These are phyloP conservation scores for Hymenoscyphus occultus DNA, from an alignment of 2,329 filamentous ascomycete genomes.

Conservation along the genomic window DNA sequence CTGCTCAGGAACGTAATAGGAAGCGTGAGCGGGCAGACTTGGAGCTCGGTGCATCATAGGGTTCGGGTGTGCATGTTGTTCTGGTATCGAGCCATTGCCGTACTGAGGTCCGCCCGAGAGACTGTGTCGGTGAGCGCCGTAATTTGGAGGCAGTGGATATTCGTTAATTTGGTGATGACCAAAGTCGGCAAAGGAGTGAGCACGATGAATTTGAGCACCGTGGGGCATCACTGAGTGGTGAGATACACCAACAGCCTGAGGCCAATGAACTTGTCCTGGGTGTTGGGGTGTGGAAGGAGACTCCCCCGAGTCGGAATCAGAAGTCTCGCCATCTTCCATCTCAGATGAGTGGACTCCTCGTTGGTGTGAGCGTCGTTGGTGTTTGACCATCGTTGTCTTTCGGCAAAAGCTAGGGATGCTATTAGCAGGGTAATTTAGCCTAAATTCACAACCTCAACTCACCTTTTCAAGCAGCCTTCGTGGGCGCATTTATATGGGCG, in stretches of 20 bases:
- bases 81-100: slow-evolving; percentile 42
- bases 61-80: slow-evolving; percentile 39
- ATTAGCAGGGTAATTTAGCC: slow-evolving; percentile 22
- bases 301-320: slow-evolving; percentile 45
- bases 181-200: slow-evolving; percentile 55
- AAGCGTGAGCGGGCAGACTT: slow-evolving; percentile 32
- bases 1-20: slow-evolving; percentile 57
- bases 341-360: slow-evolving; percentile 55
- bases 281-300: slow-evolving; percentile 58
- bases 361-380: slow-evolving; percentile 60
- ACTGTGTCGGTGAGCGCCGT: slow-evolving; percentile 46
- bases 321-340: slow-evolving; percentile 37
- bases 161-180: slow-evolving; percentile 44
- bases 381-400: slow-evolving; percentile 70
- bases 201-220: slow-evolving; percentile 42
- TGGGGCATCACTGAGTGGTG: slow-evolving; percentile 36
- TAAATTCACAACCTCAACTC: slow-evolving; percentile 17
- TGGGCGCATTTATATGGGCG: slow-evolving; percentile 61
- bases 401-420: slow-evolving; percentile 57
- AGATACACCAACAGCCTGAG: slow-evolving; percentile 42
- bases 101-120: slow-evolving; percentile 45
- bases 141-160: slow-evolving; percentile 37
- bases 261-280: slow-evolving; percentile 49
- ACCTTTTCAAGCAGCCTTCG: slow-evolving; percentile 39
- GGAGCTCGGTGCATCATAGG: slow-evolving; percentile 40